phyloP scores from a whole-genome alignment of 495 filamentous ascomycete genomes.

The Penicillium odoratum region DNA sequence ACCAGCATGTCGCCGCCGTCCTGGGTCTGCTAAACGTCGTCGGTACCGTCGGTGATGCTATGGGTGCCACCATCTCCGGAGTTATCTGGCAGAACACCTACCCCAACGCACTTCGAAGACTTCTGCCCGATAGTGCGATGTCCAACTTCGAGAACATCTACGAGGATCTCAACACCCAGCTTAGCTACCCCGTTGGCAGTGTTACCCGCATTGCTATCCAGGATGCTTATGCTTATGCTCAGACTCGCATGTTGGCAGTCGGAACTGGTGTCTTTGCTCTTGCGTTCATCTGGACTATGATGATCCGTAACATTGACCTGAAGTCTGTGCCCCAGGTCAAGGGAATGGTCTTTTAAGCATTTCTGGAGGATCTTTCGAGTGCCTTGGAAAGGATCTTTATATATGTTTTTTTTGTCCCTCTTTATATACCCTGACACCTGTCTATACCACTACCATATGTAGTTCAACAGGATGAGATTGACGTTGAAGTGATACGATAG shows the following conservation, averaged over 20 bases:
- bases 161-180: conserved; percentile 43
- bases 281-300: conserved; percentile 36
- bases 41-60: conserved; percentile 59
- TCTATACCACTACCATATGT: neutral
- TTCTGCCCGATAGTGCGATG: conserved; percentile 50
- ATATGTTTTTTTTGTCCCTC: neutral
- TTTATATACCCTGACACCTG: conserved; percentile 3
- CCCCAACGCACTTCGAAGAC: conserved; percentile 46
- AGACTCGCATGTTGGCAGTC: conserved; percentile 53
- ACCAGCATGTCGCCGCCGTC: conserved; percentile 64
- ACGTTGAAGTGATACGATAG: neutral
- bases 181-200: conserved; percentile 49
- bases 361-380: neutral
- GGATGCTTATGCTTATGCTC: conserved; percentile 53
- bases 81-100: conserved; percentile 67
- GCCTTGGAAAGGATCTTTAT: neutral
- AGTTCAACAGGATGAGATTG: neutral
- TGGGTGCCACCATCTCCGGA: conserved; percentile 58
- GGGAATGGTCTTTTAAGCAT: conserved; percentile 12
- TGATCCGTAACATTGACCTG: conserved; percentile 56
- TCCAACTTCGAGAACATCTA: conserved; percentile 51
- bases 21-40: conserved; percentile 64
- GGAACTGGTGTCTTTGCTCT: conserved; percentile 44
- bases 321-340: conserved; percentile 45
- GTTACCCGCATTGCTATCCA: conserved; percentile 51